Evolutionary conservation across 2,329 filamentous ascomycete species (phyloP), one percentile per base, ranked within the genome.

Genomic region (Nemania bipapillata): DNA sequence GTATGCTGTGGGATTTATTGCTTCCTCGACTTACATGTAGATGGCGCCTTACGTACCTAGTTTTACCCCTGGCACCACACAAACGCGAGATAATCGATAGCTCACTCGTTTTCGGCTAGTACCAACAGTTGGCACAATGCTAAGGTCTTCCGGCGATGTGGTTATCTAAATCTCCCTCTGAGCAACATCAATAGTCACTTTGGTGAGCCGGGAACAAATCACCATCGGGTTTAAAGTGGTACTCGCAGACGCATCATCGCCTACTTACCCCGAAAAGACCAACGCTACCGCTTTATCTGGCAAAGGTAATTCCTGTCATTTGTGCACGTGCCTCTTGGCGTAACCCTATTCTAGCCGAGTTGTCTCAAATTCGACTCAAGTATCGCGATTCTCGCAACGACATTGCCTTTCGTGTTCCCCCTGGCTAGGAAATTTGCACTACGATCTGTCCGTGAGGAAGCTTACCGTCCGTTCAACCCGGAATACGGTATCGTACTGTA

Each of bases 191-290:
- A n/a, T 24, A 52, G 8, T 42, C n/a, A 8, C 32, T 68, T 45
- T 49, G 4, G 40, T 40, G 49, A 53, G 37, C 68, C 52, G 37
- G 59, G 35, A 65, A 54, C 47, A 58, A 50, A 67, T 62, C 68
- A 62, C 4, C 28, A 9, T 61, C 45, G 45, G 15, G 30, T 20
- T 28, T 49, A 4, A 49, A 53, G 63, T 57, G 55, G 20, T 42
- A 47, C 30, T 37, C 26, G 26, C 24, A 32, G 8, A 53, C 26
- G 11, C 15, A 35, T 49, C 40, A 37, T 56, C 49, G 35, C 50
- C 49, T 30, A 28, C 49, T 5, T 28, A 12, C 24, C 11, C 37
- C 28, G 42, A 49, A 55, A 32, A 37, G 37, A 56, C 49, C 56
- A 53, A 64, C 61, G 40, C 4, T 28, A 37, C 47, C 22, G 49